These are phyloP conservation scores for Periconia digitata DNA, from an alignment of 2,329 filamentous ascomycete species.

Conservation along the genomic window DNA sequence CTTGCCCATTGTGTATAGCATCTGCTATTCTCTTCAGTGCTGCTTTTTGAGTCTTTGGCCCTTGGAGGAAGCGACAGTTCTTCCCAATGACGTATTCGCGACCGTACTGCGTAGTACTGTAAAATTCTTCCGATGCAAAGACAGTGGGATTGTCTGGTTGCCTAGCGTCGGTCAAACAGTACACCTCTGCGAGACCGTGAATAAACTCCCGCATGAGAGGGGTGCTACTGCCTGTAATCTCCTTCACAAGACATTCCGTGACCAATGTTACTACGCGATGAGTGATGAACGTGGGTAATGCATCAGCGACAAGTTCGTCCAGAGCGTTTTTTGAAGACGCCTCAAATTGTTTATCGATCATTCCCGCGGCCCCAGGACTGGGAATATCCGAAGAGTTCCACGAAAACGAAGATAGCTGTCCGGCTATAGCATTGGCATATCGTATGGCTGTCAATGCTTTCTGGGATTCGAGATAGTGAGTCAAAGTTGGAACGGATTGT, in stretches of 20 bases:
- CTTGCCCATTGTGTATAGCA: slow-evolving; percentile 61
- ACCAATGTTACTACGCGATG: slow-evolving; percentile 67
- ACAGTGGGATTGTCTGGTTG: slow-evolving; percentile 71
- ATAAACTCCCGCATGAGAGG: slow-evolving; percentile 64
- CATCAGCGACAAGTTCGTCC: slow-evolving; percentile 62
- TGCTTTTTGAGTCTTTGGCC: slow-evolving; percentile 65
- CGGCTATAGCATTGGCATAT: slow-evolving; percentile 67
- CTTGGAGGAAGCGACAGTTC: slow-evolving; percentile 76
- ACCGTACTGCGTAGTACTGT: slow-evolving; percentile 71
- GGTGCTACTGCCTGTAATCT: slow-evolving; percentile 66
- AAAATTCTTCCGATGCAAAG: slow-evolving; percentile 73
- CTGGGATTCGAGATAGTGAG: slow-evolving; percentile 68
- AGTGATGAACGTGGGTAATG: slow-evolving; percentile 69
- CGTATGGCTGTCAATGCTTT: slow-evolving; percentile 69
- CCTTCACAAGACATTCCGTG: slow-evolving; percentile 64
- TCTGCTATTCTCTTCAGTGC: slow-evolving; percentile 64
- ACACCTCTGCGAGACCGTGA: slow-evolving; percentile 72
- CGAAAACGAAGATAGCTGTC: slow-evolving; percentile 54
- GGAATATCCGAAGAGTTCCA: slow-evolving; percentile 36
- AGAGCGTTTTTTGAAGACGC: slow-evolving; percentile 63
- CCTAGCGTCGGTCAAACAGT: slow-evolving; percentile 72
- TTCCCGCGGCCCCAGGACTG: slow-evolving; percentile 39
- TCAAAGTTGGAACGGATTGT: slow-evolving; percentile 62
- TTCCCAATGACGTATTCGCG: slow-evolving; percentile 71
- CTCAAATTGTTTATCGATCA: slow-evolving; percentile 58